phyloP scores from a whole-genome alignment of 2,329 filamentous ascomycete genomes.

The Verticillium dahliae region DNA sequence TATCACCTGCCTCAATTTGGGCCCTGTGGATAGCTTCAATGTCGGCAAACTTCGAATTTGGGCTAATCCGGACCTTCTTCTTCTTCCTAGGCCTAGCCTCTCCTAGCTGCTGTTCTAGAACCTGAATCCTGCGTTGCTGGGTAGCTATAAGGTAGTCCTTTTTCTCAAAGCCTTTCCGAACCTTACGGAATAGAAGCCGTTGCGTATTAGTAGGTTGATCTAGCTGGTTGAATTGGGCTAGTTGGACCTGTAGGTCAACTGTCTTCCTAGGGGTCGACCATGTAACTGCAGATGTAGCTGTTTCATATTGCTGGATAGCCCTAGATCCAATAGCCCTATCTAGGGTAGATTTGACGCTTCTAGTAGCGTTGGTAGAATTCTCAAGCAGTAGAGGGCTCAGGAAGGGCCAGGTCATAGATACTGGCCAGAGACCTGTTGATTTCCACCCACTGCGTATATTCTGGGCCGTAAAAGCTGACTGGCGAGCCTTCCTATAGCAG shows the following conservation, averaged over 20 bases:
- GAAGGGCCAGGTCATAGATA: not conserved
- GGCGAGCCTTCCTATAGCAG: not conserved
- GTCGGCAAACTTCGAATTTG: not conserved
- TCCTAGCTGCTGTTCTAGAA: not conserved
- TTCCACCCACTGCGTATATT: conserved; percentile 1
- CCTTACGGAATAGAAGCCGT: not conserved
- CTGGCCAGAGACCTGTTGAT: not conserved
- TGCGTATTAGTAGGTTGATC: not conserved
- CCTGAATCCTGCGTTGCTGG: not conserved
- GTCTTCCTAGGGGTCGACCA: not conserved
- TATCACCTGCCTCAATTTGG: not conserved
- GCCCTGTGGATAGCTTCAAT: not conserved
- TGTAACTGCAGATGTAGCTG: not conserved
- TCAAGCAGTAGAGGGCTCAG: not conserved
- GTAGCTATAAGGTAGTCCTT: not conserved
- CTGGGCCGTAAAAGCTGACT: not conserved
- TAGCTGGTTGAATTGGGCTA: not conserved
- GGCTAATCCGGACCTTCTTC: not conserved
- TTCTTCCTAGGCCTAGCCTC: not conserved
- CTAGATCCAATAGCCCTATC: not conserved
- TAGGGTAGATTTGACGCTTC: not conserved
- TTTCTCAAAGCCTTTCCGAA: not conserved
- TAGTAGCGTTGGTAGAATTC: not conserved
- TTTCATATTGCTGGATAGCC: not conserved
- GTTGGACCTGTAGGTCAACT: not conserved